These are phyloP conservation scores for Flaveria linearis DNA, from an alignment of 129 eudicot genomes.

Conservation along the genomic window DNA sequence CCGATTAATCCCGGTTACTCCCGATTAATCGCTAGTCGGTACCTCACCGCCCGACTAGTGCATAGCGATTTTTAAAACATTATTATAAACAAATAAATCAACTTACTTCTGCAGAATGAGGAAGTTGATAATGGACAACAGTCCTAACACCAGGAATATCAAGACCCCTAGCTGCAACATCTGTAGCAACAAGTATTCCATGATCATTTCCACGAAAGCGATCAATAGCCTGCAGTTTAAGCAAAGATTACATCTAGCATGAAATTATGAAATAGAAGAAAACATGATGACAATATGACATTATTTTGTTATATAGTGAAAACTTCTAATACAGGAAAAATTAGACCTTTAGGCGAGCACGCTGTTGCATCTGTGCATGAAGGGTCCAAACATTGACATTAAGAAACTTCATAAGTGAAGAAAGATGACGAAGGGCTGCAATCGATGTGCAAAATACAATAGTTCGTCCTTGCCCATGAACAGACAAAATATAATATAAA, in stretches of 20 bases:
- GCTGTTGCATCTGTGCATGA: slow-evolving; percentile 95
- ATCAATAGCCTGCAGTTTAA: slow-evolving; percentile 73
- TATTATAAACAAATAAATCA: not conserved
- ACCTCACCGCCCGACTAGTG: too few species aligned
- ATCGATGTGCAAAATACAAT: slow-evolving; percentile 95
- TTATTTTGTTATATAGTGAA: not conserved
- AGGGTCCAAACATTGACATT: slow-evolving; percentile 65
- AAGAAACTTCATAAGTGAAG: slow-evolving; percentile 67
- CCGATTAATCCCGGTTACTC: too few species aligned
- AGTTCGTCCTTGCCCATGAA: slow-evolving; percentile 93
- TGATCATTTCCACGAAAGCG: slow-evolving; percentile 86
- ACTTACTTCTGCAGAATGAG: slow-evolving; percentile 90
- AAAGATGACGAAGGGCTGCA: slow-evolving; percentile 84
- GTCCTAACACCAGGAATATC: slow-evolving; percentile 96
- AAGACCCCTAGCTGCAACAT: slow-evolving; percentile 97
- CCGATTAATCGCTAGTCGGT: too few species aligned
- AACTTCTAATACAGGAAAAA: not conserved
- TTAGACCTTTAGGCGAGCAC: slow-evolving; percentile 91
- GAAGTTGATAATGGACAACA: slow-evolving; percentile 96
- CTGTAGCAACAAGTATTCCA: slow-evolving; percentile 89
- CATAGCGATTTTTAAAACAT: too few species aligned
- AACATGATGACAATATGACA: not conserved
- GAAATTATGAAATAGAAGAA: slow-evolving; percentile 5
- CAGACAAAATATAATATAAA: slow-evolving; percentile 78
- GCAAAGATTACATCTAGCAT: slow-evolving; percentile 9